Evolutionary conservation across 2,329 filamentous ascomycete species (phyloP).

Genomic region (Tolypocladium inflatum): DNA sequence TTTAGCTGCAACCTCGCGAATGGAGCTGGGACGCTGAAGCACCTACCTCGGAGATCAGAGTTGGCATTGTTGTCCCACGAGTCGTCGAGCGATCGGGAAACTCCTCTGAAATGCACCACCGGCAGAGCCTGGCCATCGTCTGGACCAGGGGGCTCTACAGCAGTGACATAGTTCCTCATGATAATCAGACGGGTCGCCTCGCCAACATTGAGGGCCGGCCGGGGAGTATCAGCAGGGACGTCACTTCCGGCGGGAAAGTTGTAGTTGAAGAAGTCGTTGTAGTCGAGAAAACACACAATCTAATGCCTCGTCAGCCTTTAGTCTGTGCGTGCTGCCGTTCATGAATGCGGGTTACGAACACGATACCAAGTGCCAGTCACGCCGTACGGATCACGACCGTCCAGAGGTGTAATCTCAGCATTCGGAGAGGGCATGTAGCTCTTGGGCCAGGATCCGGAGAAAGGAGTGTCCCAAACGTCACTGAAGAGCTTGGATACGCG

Average conservation of each 20-base stretch:
- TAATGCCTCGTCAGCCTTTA: slow-evolving; percentile 12
- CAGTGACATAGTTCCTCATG: slow-evolving; percentile 55
- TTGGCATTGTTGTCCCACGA: slow-evolving; percentile 61
- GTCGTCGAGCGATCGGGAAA: slow-evolving; percentile 51
- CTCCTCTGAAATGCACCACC: slow-evolving; percentile 59
- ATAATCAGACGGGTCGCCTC: slow-evolving; percentile 64
- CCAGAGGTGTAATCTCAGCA: slow-evolving; percentile 31
- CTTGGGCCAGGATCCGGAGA: slow-evolving; percentile 42
- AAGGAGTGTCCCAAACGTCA: slow-evolving; percentile 45
- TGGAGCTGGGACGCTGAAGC: background rate
- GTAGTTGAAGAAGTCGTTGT: slow-evolving; percentile 61
- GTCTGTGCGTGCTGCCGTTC: background rate
- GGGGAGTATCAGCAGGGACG: slow-evolving; percentile 31
- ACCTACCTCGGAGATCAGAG: slow-evolving; percentile 53
- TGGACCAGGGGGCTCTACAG: slow-evolving; percentile 47
- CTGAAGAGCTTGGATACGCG: slow-evolving; percentile 36
- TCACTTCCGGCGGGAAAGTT: slow-evolving; percentile 50
- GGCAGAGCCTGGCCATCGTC: slow-evolving; percentile 50
- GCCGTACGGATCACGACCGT: slow-evolving; percentile 57
- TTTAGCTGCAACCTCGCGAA: slow-evolving; percentile 1
- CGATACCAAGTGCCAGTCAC: slow-evolving; percentile 64
- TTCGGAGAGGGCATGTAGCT: slow-evolving; percentile 32
- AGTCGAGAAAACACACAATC: slow-evolving; percentile 49
- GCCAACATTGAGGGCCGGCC: slow-evolving; percentile 45
- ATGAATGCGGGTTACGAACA: slow-evolving; percentile 27